Conservation (phyloP, 2,329 filamentous ascomycete species). For the Cordyceps militaris region DNA sequence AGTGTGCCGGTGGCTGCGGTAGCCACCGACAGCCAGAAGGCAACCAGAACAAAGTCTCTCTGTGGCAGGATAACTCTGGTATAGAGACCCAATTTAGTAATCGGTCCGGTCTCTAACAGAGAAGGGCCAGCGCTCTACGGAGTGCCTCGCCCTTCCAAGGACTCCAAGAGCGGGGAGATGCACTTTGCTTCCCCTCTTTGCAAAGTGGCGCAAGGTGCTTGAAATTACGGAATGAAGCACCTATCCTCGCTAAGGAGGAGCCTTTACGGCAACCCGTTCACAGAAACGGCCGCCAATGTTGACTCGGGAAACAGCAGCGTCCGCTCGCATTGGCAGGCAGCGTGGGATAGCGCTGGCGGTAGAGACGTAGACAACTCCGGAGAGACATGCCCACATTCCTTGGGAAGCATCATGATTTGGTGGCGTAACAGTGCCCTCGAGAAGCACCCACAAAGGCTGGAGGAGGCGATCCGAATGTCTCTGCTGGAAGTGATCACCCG, state of each 20-base stretch:
- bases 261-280: not conserved
- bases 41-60: no score
- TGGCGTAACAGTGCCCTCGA: not conserved
- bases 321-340: not conserved
- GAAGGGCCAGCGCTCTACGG: not conserved
- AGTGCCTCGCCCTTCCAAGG: not conserved
- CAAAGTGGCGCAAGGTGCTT: not conserved
- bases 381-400: not conserved
- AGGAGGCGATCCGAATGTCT: not conserved
- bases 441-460: not conserved
- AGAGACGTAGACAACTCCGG: not conserved
- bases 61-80: not conserved
- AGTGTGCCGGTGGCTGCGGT: not conserved
- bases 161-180: not conserved
- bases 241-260: not conserved
- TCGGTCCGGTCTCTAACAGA: not conserved
- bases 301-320: not conserved
- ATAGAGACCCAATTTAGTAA: not conserved
- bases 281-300: not conserved
- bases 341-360: not conserved
- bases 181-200: not conserved
- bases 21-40: no score
- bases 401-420: not conserved
- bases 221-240: not conserved
- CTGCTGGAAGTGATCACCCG: not conserved